Evolutionary conservation across 2,329 filamentous ascomycete species (phyloP).

Genomic region (Beauveria australis): DNA sequence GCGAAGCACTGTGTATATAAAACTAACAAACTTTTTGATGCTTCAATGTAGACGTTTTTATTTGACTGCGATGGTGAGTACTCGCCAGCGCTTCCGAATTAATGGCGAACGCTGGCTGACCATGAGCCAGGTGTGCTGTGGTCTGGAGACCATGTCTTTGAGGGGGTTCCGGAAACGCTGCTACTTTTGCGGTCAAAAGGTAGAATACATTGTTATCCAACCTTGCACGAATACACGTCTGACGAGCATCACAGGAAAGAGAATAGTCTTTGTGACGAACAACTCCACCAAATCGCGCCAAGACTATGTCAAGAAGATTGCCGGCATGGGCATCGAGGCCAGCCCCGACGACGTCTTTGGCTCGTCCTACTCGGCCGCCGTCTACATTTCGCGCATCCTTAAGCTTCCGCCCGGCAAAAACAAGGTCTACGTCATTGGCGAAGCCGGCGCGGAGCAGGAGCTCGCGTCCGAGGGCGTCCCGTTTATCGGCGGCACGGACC

Average conservation of each 20-base stretch:
- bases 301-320: constrained; percentile 90
- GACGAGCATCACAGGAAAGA: constrained; percentile 58
- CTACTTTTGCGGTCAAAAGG: constrained; percentile 75
- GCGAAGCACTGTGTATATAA: neutral
- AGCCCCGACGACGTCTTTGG: constrained; percentile 88
- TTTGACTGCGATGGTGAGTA: constrained; percentile 90
- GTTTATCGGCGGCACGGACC: constrained; percentile 82
- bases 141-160: constrained; percentile 88
- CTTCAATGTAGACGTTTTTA: constrained; percentile 65
- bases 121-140: constrained; percentile 70
- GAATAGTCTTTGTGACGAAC: constrained; percentile 93
- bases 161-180: constrained; percentile 76
- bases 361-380: constrained; percentile 86
- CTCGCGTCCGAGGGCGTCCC: constrained; percentile 69
- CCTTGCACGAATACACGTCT: neutral
- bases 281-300: constrained; percentile 94
- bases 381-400: constrained; percentile 93
- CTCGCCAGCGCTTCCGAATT: neutral
- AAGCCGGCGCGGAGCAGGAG: constrained; percentile 85
- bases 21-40: neutral
- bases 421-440: constrained; percentile 92
- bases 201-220: constrained; percentile 23
- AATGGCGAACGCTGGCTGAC: constrained; percentile 13
- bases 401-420: constrained; percentile 68
- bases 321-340: constrained; percentile 69